Base-by-base conservation (phyloP, 768 basidiomycete genomes). In the Lentinula aciculospora region DNA sequence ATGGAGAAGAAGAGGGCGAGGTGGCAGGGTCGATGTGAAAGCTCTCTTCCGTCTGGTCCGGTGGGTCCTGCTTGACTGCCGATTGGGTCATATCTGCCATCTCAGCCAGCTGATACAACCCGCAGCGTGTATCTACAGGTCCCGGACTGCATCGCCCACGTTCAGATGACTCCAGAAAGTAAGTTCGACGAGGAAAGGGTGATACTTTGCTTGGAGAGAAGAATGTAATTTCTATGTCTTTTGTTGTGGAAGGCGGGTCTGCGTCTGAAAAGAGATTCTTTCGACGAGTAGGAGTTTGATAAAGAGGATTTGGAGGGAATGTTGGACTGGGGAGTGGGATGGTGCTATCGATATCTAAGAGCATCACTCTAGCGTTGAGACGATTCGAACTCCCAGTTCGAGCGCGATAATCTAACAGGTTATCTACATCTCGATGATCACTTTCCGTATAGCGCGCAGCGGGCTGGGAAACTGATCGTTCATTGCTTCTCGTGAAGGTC, bases 151-250 rank as follows among this genome's bases (percentile, higher is more conserved):
- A 21, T 28, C 36, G 51, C 15, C 27, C 36, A 25, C 51, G 32
- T 28, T 53, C 51, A 25, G 51, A 53, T 27, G 51, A 53, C 17
- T 53, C 51, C 36, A 39, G 36, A 8, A 53, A 53, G n/a, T 36
- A 53, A 13, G 51, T 53, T 12, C 51, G 51, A n/a, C 51, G 51
- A 27, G 51, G 51, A 27, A 13, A 53, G 15, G 51, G 51, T 37
- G 51, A 53, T 27, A 53, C 21, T 53, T 53, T 53, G 36, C 32
- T 36, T 8, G 51, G 51, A 5, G 51, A 53, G 23, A 53, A 53
- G 21, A 53, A 53, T 19, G 12, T 34, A 12, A 51, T 23, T 37
- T 39, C 25, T 4, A 27, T 28, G 19, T 15, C 34, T 51, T 31
- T 23, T 13, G 23, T 39, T 39, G 8, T 7, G 17, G 50, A 21